Percentiles rank a stretch among this genome's conserved stretches.
phyloP scores from a whole-genome alignment of 257 asterid species.

The Rehmannia glutinosa region DNA sequence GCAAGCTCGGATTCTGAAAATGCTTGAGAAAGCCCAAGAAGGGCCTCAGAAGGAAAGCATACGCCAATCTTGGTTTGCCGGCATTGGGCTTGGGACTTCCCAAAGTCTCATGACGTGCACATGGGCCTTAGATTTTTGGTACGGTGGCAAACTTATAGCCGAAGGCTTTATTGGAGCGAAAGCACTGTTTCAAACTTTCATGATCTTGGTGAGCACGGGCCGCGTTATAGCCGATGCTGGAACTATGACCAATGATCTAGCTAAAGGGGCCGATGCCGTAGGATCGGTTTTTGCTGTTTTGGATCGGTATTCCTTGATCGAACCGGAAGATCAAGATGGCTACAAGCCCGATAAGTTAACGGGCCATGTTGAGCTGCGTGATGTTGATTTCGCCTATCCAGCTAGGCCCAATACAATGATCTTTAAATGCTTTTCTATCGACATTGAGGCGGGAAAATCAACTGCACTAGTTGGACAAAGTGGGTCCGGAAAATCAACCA shows the following conservation, averaged over 20 bases:
- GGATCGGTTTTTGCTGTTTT: slow-evolving; percentile 70
- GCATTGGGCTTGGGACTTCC: slow-evolving; percentile 75
- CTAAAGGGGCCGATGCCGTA: slow-evolving; percentile 67
- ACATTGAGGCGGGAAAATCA: slow-evolving; percentile 65
- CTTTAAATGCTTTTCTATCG: slow-evolving; percentile 59
- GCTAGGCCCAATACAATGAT: slow-evolving; percentile 51
- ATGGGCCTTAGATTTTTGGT: slow-evolving; percentile 82
- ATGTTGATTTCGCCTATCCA: slow-evolving; percentile 70
- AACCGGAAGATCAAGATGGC: slow-evolving; percentile 67
- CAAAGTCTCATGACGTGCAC: slow-evolving; percentile 66
- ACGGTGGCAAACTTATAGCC: slow-evolving; percentile 70
- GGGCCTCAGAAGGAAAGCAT: slow-evolving; percentile 61
- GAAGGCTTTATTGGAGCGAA: slow-evolving; percentile 53
- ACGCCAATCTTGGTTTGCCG: slow-evolving; percentile 86
- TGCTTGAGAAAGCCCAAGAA: slow-evolving; percentile 67
- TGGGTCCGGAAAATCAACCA: slow-evolving; percentile 83
- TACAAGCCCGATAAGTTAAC: slow-evolving; percentile 40
- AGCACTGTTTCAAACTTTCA: slow-evolving; percentile 68
- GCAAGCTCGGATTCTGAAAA: slow-evolving; percentile 62
- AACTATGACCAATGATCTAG: slow-evolving; percentile 79
- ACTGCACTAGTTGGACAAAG: slow-evolving; percentile 88
- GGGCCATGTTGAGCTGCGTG: slow-evolving; percentile 50
- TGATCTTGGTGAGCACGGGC: slow-evolving; percentile 85
- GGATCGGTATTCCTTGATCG: slow-evolving; percentile 61
- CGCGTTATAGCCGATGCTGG: slow-evolving; percentile 89